Base-by-base conservation (phyloP, 805 yeast species). In the Nakazawaea pomicola region DNA sequence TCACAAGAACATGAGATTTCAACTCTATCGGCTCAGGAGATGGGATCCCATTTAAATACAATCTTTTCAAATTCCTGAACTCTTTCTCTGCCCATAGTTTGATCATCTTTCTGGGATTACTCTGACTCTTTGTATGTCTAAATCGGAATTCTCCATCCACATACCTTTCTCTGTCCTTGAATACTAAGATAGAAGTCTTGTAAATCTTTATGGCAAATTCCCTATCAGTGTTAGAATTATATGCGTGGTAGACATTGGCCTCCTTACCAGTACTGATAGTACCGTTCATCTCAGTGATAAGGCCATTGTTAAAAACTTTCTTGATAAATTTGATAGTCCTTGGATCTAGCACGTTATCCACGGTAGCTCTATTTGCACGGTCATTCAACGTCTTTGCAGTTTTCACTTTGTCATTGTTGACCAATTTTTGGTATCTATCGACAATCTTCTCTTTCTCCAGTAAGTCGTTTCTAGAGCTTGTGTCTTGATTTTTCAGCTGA, bases 41-140 rank as follows among this genome's bases (percentile, higher is more conserved):
- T n/a, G 95, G 93, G 27, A 93, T 83, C 0, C 95, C 95, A 43
- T 80, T 73, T 34, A 72, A 57, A 58, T 83, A 67, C 16, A 93
- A 69, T 55, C 99, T 74, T 59, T 87, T 91, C 60, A 93, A 70
- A 57, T 93, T 93, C 42, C 99, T 67, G 50, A 90, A 91, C 64
- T 93, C 99, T 57, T 93, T 93, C 59, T 93, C 99, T 0, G 99
- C 98, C 99, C 99, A 93, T 18, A 90, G 74, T 60, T 87, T 88
- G 47, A 93, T 96, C 97, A 93, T 91, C 57, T 91, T 91, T 55
- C 99, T 73, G 8, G 98, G 98, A 56, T 93, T 93, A 49, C 89
- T 88, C 53, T 86, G 89, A 43, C 73, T 76, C 52, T 91, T 87
- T 6, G 86, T 73, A 56, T 86, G 84, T 55, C 97, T 68, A 64